A percentile compares a stretch with the other conserved stretches of the same genome.
phyloP scores from a whole-genome alignment of 225 moss, liverwort and hornwort genomes.

The Pseudisothecium myosuroides region DNA sequence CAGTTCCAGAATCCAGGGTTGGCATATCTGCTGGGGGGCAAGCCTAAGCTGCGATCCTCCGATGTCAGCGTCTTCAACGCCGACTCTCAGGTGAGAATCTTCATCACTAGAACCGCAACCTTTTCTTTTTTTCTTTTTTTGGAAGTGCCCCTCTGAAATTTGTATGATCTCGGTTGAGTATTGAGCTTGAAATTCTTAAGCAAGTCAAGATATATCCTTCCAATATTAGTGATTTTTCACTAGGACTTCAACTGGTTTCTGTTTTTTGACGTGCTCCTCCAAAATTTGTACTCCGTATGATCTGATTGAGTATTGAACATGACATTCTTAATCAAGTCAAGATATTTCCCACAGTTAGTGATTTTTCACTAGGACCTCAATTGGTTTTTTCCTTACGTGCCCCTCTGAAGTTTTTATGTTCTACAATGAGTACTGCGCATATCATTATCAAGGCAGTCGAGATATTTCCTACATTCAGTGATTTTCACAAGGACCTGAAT shows the following conservation, averaged over 20 bases:
- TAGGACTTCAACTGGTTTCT: background rate
- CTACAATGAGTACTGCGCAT: background rate
- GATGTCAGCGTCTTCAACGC: constrained; percentile 37
- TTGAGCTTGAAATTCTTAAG: background rate
- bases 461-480: too few relatives aligned
- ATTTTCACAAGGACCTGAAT: background rate
- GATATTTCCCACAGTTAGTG: background rate
- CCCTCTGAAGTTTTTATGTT: background rate
- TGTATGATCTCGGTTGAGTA: background rate
- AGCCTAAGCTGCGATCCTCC: background rate
- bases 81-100: background rate
- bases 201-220: background rate
- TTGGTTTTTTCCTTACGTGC: too few relatives aligned
- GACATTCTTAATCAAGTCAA: background rate
- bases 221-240: background rate
- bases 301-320: background rate
- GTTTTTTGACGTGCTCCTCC: background rate
- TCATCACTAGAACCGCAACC: background rate
- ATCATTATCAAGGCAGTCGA: background rate
- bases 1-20: constrained; percentile 52
- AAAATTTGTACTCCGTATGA: background rate
- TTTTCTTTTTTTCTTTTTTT: background rate
- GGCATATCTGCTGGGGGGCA: constrained; percentile 18
- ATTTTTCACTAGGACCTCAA: background rate
- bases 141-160: background rate